These are phyloP conservation scores for Lycium barbarum DNA, from an alignment of 257 asterid genomes.

Conservation along the genomic window DNA sequence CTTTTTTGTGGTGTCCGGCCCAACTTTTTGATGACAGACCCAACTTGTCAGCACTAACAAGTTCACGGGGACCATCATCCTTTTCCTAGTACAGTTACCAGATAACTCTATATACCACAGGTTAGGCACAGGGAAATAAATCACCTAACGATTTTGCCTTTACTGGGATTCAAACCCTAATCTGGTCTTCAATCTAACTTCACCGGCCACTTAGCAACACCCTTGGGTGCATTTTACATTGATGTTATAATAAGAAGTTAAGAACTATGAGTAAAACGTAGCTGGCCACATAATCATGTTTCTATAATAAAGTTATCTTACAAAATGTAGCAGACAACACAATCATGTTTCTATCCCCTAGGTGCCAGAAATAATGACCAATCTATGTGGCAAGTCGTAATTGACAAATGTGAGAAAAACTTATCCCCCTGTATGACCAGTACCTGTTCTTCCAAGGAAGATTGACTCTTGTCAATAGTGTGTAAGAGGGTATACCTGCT, in stretches of 20 bases:
- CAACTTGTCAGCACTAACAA: too few species aligned
- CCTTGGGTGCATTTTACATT: not conserved
- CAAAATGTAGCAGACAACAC: not conserved
- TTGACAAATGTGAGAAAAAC: not conserved
- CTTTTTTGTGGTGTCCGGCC: not conserved
- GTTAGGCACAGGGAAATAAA: not conserved
- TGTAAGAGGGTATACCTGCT: not conserved
- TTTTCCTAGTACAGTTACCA: not conserved
- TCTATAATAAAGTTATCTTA: not conserved
- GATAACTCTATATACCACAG: not conserved
- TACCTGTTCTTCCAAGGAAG: not conserved
- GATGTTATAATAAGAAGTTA: not conserved
- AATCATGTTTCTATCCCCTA: not conserved
- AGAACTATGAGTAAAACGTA: not conserved
- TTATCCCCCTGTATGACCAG: not conserved
- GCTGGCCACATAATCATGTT: not conserved
- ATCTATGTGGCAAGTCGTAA: not conserved
- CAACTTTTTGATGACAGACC: not conserved
- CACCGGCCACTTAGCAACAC: not conserved
- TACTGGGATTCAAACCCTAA: not conserved
- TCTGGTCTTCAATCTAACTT: constrained; percentile 3
- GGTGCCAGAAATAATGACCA: not conserved
- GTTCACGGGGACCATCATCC: not conserved
- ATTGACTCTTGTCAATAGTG: not conserved
- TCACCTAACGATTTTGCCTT: not conserved